Conservation (phyloP, 2,329 filamentous ascomycete species). For the Huntiella decipiens region DNA sequence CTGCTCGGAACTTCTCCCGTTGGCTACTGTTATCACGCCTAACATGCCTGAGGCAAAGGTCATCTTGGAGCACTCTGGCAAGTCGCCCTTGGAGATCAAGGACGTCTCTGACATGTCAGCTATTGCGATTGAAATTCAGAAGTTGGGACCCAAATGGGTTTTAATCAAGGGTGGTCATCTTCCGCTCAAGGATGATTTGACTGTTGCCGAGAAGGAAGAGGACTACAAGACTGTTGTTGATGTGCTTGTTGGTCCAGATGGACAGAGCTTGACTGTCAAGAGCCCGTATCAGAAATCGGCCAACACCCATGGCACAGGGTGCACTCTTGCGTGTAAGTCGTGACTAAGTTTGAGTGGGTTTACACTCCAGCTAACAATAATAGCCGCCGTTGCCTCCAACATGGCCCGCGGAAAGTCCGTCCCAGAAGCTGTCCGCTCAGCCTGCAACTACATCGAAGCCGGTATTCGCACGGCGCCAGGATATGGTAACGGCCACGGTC, state of each 20-base stretch:
- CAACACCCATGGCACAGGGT: constrained; percentile 90
- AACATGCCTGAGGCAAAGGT: constrained; percentile 59
- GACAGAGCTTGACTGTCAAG: constrained; percentile 41
- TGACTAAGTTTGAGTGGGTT: background rate
- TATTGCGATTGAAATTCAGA: constrained; percentile 46
- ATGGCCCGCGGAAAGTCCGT: constrained; percentile 40
- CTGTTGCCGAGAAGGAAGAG: constrained; percentile 34
- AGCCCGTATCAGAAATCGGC: constrained; percentile 51
- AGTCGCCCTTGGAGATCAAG: constrained; percentile 22
- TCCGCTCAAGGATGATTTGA: constrained; percentile 49
- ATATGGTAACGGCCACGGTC: constrained; percentile 49
- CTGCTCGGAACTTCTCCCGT: constrained; percentile 39
- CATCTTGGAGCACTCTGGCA: constrained; percentile 31
- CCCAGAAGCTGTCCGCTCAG: constrained; percentile 41
- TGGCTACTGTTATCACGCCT: constrained; percentile 52
- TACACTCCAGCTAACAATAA: background rate
- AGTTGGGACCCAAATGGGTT: constrained; percentile 58
- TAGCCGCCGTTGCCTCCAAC: constrained; percentile 58
- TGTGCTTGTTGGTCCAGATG: constrained; percentile 46
- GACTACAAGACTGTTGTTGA: constrained; percentile 56
- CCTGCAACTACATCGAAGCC: constrained; percentile 51
- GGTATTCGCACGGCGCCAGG: constrained; percentile 46
- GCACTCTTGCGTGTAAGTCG: constrained; percentile 65
- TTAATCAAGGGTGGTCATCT: constrained; percentile 81
- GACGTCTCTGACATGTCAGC: constrained; percentile 46